Evolutionary conservation across 2,329 filamentous ascomycete species (phyloP), one percentile per base, ranked within the genome.

Genomic region (Colletotrichum lupini): DNA sequence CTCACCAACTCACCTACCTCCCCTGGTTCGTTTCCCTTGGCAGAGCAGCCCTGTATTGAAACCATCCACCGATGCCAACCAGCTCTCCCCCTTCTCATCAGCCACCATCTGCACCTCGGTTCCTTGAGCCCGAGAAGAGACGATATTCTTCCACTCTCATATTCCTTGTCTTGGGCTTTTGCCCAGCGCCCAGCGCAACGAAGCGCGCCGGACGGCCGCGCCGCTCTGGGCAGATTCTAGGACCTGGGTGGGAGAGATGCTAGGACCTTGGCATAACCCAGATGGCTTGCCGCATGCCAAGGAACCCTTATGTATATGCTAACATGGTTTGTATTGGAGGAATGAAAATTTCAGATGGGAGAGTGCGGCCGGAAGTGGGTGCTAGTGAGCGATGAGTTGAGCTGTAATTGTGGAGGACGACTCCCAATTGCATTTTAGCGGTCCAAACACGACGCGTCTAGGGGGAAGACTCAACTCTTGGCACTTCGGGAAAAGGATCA

Each of bases 81-180:
- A 24, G 49, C 14, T 9, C 30, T 12, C 24, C 24, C 11, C 24
- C 35, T 30, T n/a, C 52, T 28, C 49, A 19, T 53, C 26, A 66
- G 61, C 55, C 67, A 66, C 22, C 22, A 8, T 4, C 55, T 73
- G 67, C 71, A 73, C 12, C 22, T 71, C 67, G 71, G 71, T 56
- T 22, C 35, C 8, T 8, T 24, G 37, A 26, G 11, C 4, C 67
- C 67, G 49, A 71, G 30, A 7, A n/a, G 26, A 12, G 19, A 32
- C 12, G 26, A 19, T 24, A 2, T 49, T 57, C 49, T 32, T 37
- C 35, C 9, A 32, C 7, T 26, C 49, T 35, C 55, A 56, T 59
- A 49, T 19, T 35, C 14, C 66, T 52, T 52, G 53, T 9, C 66
- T 52, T 52, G 42, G 24, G 12, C 16, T 26, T 46, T 30, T 37